These are phyloP conservation scores for Zopfochytrium polystomum DNA, from an alignment of 371 early-diverging fungal species.

Conservation along the genomic window DNA sequence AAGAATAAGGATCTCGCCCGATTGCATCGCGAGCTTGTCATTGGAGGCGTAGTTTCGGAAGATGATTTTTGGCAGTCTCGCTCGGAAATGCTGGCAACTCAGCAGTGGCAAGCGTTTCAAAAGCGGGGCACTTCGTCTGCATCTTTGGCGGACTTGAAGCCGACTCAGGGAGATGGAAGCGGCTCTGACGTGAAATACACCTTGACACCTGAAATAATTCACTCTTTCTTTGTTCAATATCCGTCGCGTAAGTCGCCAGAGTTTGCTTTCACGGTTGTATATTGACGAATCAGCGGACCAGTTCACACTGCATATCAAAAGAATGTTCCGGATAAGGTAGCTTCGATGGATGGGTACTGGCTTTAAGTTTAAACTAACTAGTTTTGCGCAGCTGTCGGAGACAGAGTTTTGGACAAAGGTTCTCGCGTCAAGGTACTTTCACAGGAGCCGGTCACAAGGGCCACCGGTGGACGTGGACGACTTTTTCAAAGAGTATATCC, in stretches of 20 bases:
- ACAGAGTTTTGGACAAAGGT: constrained; percentile 87
- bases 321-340: constrained; percentile 79
- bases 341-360: background rate
- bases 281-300: too few species aligned
- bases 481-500: constrained; percentile 77
- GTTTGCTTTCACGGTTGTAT: background rate
- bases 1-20: constrained; percentile 66
- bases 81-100: constrained; percentile 70
- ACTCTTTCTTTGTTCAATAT: constrained; percentile 84
- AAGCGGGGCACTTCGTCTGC: constrained; percentile 82
- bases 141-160: constrained; percentile 76
- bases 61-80: constrained; percentile 91
- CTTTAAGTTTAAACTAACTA: constrained; percentile 1
- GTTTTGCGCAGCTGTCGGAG: constrained; percentile 63
- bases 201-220: constrained; percentile 83
- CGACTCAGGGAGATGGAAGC: constrained; percentile 57
- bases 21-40: constrained; percentile 77
- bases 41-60: constrained; percentile 70
- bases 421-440: constrained; percentile 81
- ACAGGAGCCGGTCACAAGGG: constrained; percentile 32
- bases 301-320: constrained; percentile 80
- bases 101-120: constrained; percentile 63
- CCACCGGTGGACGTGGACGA: constrained; percentile 61
- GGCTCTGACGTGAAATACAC: constrained; percentile 81
- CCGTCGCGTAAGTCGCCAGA: constrained; percentile 66